Percentiles rank a stretch among this genome's conserved stretches.
phyloP scores from a whole-genome alignment of 108 stramenopile species.

The Mediolabrus comicus region DNA sequence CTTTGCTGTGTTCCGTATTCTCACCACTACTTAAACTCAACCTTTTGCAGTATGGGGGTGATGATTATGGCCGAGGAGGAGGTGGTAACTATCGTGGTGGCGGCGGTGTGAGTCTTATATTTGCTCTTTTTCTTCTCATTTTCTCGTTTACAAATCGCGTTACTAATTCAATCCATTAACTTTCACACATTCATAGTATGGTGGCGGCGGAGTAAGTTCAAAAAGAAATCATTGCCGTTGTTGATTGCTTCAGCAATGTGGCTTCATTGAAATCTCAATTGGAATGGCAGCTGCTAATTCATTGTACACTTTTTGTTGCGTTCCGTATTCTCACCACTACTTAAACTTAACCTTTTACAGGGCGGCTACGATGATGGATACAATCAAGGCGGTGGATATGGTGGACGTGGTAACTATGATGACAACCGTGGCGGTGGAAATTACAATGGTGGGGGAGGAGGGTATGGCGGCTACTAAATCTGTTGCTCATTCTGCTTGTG shows the following conservation, averaged over 20 bases:
- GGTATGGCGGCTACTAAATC: conserved; percentile 22
- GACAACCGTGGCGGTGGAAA: conserved; percentile 44
- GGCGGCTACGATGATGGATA: conserved; percentile 21
- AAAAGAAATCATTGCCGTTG: conserved; percentile 14
- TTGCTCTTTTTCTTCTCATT: too few relatives aligned
- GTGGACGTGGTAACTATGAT: conserved; percentile 27
- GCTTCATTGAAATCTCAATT: conserved; percentile 4
- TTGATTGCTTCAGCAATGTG: conserved; percentile 14
- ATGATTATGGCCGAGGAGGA: conserved; percentile 33
- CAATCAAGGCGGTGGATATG: conserved; percentile 14
- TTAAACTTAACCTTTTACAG: background rate
- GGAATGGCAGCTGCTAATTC: background rate
- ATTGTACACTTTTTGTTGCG: conserved; percentile 3
- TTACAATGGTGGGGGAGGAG: conserved; percentile 47
- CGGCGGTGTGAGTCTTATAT: too few relatives aligned
- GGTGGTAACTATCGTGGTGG: conserved; percentile 5
- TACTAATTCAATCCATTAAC: background rate
- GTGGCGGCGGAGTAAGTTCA: background rate
- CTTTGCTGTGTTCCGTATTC: conserved; percentile 1
- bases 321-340: background rate
- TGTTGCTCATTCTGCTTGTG: too few relatives aligned
- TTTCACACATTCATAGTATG: background rate
- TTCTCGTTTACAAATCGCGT: conserved; percentile 6
- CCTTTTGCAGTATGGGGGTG: conserved; percentile 12
- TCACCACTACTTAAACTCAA: background rate